Evolutionary conservation across 2,329 filamentous ascomycete genomes (phyloP), one percentile per base, ranked within the genome.

Genomic region (Aureobasidium leucospermi): DNA sequence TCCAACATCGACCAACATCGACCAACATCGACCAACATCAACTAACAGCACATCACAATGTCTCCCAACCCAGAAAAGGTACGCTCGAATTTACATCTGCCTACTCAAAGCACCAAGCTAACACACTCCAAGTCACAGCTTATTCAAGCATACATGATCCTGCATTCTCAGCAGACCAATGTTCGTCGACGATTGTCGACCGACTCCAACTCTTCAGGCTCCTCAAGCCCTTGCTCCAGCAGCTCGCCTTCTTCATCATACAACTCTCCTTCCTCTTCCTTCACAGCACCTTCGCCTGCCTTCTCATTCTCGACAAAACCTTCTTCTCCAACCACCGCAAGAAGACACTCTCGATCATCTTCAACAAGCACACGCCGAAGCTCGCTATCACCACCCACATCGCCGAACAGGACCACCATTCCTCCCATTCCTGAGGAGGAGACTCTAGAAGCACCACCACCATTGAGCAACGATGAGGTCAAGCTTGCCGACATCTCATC

Each of bases 401-500:
- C 48, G 6, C 53, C 58, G 6, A 43, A 53, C 29, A 51, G 61
- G 7, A 53, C 57, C 2, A 59, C 52, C 46, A 59, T 65, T 29
- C 43, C 59, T 34, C 48, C 63, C 8, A 63, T 65, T 15, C 63
- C 63, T 16, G 63, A 65, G 29, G 56, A 61, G 23, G 23, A 23
- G 23, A 19, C 56, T 48, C 4, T 58, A 49, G 23, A 23, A 13
- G 60, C 61, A 42, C 47, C 49, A 65, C 68, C 65, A 46, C 67
- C 61, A 62, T 69, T 71, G 63, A 65, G 65, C 39, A 63, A 74
- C 64, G 71, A 80, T 74, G 66, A 77, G 65, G 68, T 74, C 67
- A 75, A 75, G 62, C 68, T 80, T n/a, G 74, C 73, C 61, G 70
- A 78, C 43, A 74, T 81, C 67, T 81, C 80, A 63, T 72, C 78